A percentile compares a stretch with the other conserved stretches of the same genome.
These are phyloP conservation scores for Fonsecaea multimorphosa DNA, from an alignment of 2,329 filamentous ascomycete genomes.

Conservation along the genomic window DNA sequence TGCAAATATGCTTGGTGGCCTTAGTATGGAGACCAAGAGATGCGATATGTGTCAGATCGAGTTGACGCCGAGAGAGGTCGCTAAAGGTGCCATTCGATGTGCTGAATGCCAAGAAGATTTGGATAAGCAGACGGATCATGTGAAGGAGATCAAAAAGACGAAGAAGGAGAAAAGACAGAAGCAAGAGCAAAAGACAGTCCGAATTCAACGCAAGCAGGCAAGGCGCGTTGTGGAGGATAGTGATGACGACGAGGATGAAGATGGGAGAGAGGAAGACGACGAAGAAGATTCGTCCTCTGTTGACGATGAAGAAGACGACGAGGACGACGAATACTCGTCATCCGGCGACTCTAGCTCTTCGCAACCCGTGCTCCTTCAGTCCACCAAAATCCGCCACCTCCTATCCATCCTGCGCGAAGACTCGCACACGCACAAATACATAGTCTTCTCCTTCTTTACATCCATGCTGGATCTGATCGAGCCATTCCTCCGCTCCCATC, in stretches of 20 bases:
- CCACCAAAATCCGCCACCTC: constrained; percentile 90
- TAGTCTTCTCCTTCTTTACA: constrained; percentile 98
- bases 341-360: constrained; percentile 49
- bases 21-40: constrained; percentile 76
- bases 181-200: constrained; percentile 59
- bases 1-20: constrained; percentile 82
- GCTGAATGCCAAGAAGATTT: constrained; percentile 77
- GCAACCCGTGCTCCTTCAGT: constrained; percentile 63
- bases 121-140: constrained; percentile 59
- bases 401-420: constrained; percentile 81
- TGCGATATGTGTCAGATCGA: constrained; percentile 83
- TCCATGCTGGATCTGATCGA: constrained; percentile 97
- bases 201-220: constrained; percentile 44
- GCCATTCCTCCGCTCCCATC: constrained; percentile 78
- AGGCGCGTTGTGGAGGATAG: constrained; percentile 58
- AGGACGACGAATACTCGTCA: constrained; percentile 52
- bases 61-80: constrained; percentile 63
- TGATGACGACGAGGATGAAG: constrained; percentile 71
- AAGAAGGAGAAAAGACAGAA: constrained; percentile 52
- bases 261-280: constrained; percentile 69
- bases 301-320: constrained; percentile 40
- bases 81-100: constrained; percentile 66
- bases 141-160: constrained; percentile 53
- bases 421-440: constrained; percentile 85
- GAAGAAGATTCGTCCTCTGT: constrained; percentile 45